These are phyloP conservation scores for Geotrichum restrictum DNA, from an alignment of 1,139 yeast genomes.

Conservation along the genomic window DNA sequence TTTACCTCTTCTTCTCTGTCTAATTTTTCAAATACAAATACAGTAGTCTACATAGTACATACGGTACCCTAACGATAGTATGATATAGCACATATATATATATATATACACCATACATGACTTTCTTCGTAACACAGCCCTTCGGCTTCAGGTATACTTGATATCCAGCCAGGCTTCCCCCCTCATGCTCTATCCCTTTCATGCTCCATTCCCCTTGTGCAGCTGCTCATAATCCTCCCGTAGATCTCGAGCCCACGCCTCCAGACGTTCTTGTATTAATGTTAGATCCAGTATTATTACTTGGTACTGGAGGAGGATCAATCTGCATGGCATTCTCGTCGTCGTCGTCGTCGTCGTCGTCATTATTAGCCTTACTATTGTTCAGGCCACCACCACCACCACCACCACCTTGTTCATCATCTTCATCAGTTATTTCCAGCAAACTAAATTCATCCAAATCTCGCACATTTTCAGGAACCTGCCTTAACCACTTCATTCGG, in stretches of 20 bases:
- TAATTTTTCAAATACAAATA: no score
- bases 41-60: no score
- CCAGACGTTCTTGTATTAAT: neutral
- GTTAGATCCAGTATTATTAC: neutral
- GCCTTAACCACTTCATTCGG: conserved; percentile 91
- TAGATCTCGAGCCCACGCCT: neutral
- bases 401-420: conserved; percentile 9
- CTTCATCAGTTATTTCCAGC: neutral
- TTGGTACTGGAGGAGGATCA: neutral
- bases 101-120: no score
- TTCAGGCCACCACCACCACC: neutral
- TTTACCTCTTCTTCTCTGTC: neutral
- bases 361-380: neutral
- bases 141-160: no score
- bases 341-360: conserved; percentile 10
- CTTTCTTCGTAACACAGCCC: no score
- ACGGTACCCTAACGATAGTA: no score
- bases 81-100: no score
- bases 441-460: conserved; percentile 17
- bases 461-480: conserved; percentile 50
- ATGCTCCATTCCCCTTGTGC: no score
- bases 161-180: no score
- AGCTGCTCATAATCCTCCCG: no score
- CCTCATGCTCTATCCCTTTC: neutral
- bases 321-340: conserved; percentile 8